A percentile compares a stretch with the other conserved stretches of the same genome.
Conservation (phyloP, 805 yeast genomes). For the Spathaspora boniae region DNA sequence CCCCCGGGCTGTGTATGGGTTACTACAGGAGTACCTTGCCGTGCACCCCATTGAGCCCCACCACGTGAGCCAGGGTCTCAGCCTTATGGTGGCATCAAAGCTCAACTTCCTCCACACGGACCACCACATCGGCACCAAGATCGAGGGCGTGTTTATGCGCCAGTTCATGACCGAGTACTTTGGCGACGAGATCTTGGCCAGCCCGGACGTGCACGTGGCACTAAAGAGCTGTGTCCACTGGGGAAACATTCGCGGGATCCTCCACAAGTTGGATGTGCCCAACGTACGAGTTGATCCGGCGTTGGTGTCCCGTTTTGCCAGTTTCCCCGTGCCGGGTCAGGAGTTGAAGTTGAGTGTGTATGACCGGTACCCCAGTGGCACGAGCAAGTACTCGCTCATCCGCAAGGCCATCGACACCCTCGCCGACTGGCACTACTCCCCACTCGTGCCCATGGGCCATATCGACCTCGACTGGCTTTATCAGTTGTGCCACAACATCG, state of each 20-base stretch:
- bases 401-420: conserved; percentile 34
- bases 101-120: conserved; percentile 54
- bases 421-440: conserved; percentile 36
- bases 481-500: conserved; percentile 43
- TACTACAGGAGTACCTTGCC: conserved; percentile 32
- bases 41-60: conserved; percentile 19
- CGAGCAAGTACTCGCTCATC: conserved; percentile 43
- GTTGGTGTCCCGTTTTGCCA: conserved; percentile 25
- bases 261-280: conserved; percentile 40
- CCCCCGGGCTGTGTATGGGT: conserved; percentile 23
- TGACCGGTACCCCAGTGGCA: conserved; percentile 51
- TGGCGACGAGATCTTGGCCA: conserved; percentile 37
- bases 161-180: conserved; percentile 32
- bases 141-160: conserved; percentile 43
- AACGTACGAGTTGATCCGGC: conserved; percentile 30
- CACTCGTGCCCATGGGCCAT: conserved; percentile 29
- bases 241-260: conserved; percentile 49
- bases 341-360: conserved; percentile 39
- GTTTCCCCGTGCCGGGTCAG: conserved; percentile 40
- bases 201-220: conserved; percentile 43
- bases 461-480: conserved; percentile 31
- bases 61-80: conserved; percentile 42
- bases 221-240: conserved; percentile 52
- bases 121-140: conserved; percentile 49
- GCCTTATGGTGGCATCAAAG: conserved; percentile 43